phyloP scores from a whole-genome alignment of 1,139 yeast genomes.

The Trichomonascaceae sp. region DNA sequence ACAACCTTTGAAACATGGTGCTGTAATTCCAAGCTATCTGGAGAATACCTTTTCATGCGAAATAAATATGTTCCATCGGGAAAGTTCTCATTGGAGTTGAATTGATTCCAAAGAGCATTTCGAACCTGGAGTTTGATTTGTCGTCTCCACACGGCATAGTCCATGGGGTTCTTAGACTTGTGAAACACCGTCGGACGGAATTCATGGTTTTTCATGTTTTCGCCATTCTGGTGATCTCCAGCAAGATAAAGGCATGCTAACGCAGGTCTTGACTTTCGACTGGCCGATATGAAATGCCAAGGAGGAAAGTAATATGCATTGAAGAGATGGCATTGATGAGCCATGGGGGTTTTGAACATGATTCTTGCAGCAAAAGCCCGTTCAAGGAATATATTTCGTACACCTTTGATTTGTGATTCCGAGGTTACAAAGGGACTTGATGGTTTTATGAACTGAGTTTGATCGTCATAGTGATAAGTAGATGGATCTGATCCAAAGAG shows the following conservation, averaged over 20 bases:
- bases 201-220: not conserved
- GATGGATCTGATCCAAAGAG: not conserved
- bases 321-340: slow-evolving; percentile 16
- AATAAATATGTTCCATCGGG: slow-evolving; percentile 8
- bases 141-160: slow-evolving; percentile 36
- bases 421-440: slow-evolving; percentile 17
- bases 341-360: slow-evolving; percentile 14
- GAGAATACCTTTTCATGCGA: slow-evolving; percentile 1
- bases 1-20: not conserved
- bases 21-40: not conserved
- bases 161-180: slow-evolving; percentile 34
- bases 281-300: slow-evolving; percentile 39
- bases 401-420: slow-evolving; percentile 24
- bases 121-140: slow-evolving; percentile 2
- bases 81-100: not conserved
- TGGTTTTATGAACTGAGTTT: slow-evolving; percentile 19
- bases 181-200: slow-evolving; percentile 9
- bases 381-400: slow-evolving; percentile 19
- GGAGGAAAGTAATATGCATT: slow-evolving; percentile 39
- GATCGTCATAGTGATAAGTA: not conserved
- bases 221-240: slow-evolving; percentile 29
- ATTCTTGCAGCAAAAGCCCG: slow-evolving; percentile 16
- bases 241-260: slow-evolving; percentile 24
- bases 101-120: not conserved
- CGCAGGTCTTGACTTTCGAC: slow-evolving; percentile 49